Base-by-base conservation (phyloP, 2,329 filamentous ascomycete genomes). In the Aspergillus glaucus region DNA sequence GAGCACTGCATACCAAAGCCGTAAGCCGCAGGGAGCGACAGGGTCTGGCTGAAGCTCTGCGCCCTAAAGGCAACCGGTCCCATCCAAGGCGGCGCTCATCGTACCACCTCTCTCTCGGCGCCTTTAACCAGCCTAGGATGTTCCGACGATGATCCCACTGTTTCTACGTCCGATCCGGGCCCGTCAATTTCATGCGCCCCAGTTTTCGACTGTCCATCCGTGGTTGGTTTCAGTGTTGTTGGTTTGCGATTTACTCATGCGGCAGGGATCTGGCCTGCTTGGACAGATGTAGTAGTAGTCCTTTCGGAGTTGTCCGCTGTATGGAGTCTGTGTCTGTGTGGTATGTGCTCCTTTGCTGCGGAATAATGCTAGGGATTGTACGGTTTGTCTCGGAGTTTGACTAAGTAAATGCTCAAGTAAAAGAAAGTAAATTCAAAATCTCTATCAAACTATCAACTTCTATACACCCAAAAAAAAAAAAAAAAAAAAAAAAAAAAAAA, bases 101-200 rank as follows among this genome's bases (percentile, higher is more conserved):
- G 19, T 41, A 9, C 39, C 41, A 26, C 41, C 7, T 14, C 22
- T 14, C 14, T n/a, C 22, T 28, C 41, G 41, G 41, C 7, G 22
- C n/a, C 24, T 12, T 15, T 43, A 10, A 43, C 41, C 41, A 12
- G 12, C 14, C 24, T 26, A 28, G 22, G 41, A 9, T 28, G n/a
- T 26, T 43, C 41, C 22, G 41, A 28, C 15, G 41, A 43, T 43
- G 41, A 43, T 43, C 41, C 41, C 41, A 43, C 24, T 43, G 15
- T 19, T 24, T 8, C 19, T 41, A 19, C 14, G 15, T 41, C 12
- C 39, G 39, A 41, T 24, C 39, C 19, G 39, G 39, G 21, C 39
- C 15, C 34, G 34, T 36, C 34, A 40, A 19, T 40, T 40, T 21
- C 37, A 6, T 9, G 10, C 26, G 26, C 26, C 26, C 26, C 26